Evolutionary conservation across 768 basidiomycete species (phyloP), one percentile per base, ranked within the genome.

Genomic region (Suillus brevipes): DNA sequence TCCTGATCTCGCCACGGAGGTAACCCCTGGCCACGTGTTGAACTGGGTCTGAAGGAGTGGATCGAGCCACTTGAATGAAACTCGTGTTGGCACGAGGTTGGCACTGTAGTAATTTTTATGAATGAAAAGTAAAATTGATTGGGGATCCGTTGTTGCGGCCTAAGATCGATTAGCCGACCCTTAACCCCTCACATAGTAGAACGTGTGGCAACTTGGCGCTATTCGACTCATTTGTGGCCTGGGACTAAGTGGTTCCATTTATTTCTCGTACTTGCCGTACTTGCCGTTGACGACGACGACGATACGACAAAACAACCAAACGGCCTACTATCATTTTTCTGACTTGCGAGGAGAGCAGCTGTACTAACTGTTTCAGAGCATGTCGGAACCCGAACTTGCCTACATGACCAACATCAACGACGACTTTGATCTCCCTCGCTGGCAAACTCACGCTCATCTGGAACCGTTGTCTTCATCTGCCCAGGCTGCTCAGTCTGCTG

Each of bases 381-480:
- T 90, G 88, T 89, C 88, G 73, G 87, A 90, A 85, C 84, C 87
- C 75, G 88, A 90, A 80, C 83, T 88, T 65, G 83, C 82, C 70
- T 89, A 88, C 85, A 90, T 91, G 81, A 81, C 83, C 79, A 86
- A 85, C 81, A 78, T 87, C 72, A 90, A 91, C 87, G 90, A 92
- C 81, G 87, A 86, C 80, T 93, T 91, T 79, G 90, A 91, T 76
- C 84, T 85, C 64, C 84, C 85, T 67, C 84, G 84, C 72, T 85
- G 83, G 84, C 82, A 81, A 68, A 81, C 83, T 16, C 82, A 81
- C 73, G 72, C 78, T 40, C 74, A 77, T 50, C 74, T 79, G 71
- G 82, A 83, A 75, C 71, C 79, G 61, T 77, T 83, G 66, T 80
- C 82, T 7, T 89, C 88, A 78, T 82, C 87, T 28, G 84, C 87